phyloP scores from a whole-genome alignment of 495 filamentous ascomycete species.

The Hypoxylon fragiforme region DNA sequence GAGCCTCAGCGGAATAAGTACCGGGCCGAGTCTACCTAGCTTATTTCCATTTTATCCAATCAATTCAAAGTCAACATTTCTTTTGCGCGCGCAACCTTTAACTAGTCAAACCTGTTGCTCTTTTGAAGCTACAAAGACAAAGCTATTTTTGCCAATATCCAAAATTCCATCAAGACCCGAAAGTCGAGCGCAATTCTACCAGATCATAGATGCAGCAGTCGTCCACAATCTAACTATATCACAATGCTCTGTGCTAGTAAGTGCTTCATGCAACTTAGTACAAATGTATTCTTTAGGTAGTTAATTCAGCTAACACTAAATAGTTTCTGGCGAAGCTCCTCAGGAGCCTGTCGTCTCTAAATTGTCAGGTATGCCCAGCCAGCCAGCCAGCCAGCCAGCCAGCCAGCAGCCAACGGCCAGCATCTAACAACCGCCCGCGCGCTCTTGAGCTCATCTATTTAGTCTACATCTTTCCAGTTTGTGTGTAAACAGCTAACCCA shows the following conservation, averaged over 20 bases:
- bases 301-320: conserved; percentile 25
- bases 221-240: conserved; percentile 3
- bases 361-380: conserved; percentile 90
- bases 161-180: conserved; percentile 17
- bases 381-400: too few relatives aligned
- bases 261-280: conserved; percentile 1
- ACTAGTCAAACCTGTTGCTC: too few relatives aligned
- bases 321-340: conserved; percentile 96
- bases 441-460: too few relatives aligned
- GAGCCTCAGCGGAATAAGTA: too few relatives aligned
- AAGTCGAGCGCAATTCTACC: too few relatives aligned
- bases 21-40: not conserved
- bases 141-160: too few relatives aligned
- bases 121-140: not conserved
- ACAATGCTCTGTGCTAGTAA: conserved; percentile 39
- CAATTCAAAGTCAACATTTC: conserved; percentile 25
- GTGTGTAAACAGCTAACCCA: conserved; percentile 36
- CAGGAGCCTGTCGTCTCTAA: conserved; percentile 91
- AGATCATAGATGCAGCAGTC: conserved; percentile 2
- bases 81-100: conserved; percentile 4
- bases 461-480: not conserved
- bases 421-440: too few relatives aligned
- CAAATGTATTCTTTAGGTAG: not conserved
- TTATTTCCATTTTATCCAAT: conserved; percentile 12
- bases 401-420: too few relatives aligned